A percentile compares a stretch with the other conserved stretches of the same genome.
phyloP scores from a whole-genome alignment of 1,139 yeast species.

The Geotrichum candidum region DNA sequence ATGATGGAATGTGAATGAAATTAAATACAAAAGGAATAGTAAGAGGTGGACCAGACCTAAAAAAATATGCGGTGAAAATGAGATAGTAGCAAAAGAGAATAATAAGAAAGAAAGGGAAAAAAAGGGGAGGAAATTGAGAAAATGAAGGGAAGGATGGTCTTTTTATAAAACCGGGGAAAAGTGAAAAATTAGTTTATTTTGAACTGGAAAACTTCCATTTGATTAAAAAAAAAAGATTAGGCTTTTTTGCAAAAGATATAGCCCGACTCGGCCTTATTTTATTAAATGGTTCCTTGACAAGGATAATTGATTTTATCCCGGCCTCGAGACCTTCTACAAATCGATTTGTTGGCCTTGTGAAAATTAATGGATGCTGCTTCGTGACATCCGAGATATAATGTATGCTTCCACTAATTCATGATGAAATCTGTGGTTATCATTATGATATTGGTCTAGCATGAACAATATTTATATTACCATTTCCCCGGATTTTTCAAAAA shows the following conservation, averaged over 20 bases:
- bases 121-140: slow-evolving; percentile 5
- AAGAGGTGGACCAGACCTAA: slow-evolving; percentile 5
- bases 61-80: neutral
- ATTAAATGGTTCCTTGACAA: neutral
- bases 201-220: neutral
- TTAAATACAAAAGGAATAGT: neutral
- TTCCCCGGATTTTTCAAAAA: neutral
- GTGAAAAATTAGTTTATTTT: neutral
- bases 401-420: neutral
- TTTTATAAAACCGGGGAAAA: neutral
- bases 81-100: neutral
- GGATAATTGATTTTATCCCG: neutral
- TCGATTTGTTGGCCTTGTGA: neutral
- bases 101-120: neutral
- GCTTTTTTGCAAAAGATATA: neutral
- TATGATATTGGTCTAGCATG: neutral
- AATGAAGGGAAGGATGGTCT: neutral
- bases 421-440: neutral
- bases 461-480: neutral
- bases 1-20: slow-evolving; percentile 17
- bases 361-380: neutral
- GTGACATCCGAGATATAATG: neutral
- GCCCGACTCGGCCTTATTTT: neutral
- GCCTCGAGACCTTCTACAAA: neutral
- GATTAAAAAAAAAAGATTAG: neutral